Conservation (phyloP, 2,329 filamentous ascomycete species). For the Aspergillus uvarum region DNA sequence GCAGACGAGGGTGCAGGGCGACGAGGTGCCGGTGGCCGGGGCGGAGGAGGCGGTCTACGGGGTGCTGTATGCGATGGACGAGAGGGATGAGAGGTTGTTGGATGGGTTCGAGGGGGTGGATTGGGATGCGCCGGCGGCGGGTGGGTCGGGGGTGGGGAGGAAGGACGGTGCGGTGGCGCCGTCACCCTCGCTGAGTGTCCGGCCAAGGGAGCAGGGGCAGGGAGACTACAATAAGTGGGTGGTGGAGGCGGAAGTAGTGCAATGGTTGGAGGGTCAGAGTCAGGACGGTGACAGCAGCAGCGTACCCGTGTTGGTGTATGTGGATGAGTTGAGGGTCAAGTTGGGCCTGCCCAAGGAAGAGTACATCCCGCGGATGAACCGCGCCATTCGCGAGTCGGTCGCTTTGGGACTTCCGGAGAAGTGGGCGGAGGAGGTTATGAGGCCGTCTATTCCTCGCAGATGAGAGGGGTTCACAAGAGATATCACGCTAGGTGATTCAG, state of each 20-base stretch:
- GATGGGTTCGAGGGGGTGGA: conserved; percentile 44
- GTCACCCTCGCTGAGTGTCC: conserved; percentile 7
- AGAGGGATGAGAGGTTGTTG: conserved; percentile 36
- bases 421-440: conserved; percentile 42
- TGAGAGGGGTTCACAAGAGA: conserved; percentile 1
- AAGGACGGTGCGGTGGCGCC: conserved; percentile 6
- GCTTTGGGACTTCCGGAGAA: conserved; percentile 33
- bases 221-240: conserved; percentile 43
- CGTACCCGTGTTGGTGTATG: conserved; percentile 40
- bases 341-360: conserved; percentile 36
- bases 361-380: conserved; percentile 45
- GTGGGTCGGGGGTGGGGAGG: neutral
- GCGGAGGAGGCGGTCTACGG: conserved; percentile 37
- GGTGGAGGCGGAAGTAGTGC: conserved; percentile 28
- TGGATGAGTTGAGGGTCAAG: conserved; percentile 41
- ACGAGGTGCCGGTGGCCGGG: conserved; percentile 23
- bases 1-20: conserved; percentile 16
- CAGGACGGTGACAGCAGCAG: neutral
- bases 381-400: conserved; percentile 41
- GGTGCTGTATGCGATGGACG: conserved; percentile 43
- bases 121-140: conserved; percentile 13
- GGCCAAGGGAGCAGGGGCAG: conserved; percentile 34
- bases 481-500: neutral
- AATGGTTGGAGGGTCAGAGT: conserved; percentile 31
- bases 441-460: conserved; percentile 35